Evolutionary conservation across 352 stramenopile genomes (phyloP), one percentile per base, ranked within the genome.

Genomic region (Pythium periplocum): DNA sequence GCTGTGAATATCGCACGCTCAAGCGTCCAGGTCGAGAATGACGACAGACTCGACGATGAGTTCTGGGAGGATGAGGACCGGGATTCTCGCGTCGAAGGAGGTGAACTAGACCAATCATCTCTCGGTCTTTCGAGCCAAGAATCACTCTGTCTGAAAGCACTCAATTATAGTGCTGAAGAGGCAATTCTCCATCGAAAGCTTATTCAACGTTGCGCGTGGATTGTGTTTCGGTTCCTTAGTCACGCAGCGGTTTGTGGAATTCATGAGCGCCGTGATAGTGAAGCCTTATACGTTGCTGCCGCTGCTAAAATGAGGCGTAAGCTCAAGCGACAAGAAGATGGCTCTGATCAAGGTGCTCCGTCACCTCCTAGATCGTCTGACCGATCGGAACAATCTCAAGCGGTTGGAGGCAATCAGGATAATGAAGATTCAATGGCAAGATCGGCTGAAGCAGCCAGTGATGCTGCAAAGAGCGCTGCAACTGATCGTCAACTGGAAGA

Each of bases 171-270:
- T 41, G 87, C 76, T 10, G 78, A 90, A 37, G 78, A 92, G 32
- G 61, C 78, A 6, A 70, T 93, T 39, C 55, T 95, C 10, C 59
- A 86, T 55, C 64, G 69, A n/a, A 89, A 89, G 51, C 77, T 87
- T 43, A 82, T 79, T 1, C 73, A 70, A 55, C 68, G 62, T 38
- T 90, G 80, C 30, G 82, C 84, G 4, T 93, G 82, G 82, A 75
- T 92, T 38, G 77, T 93, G 30, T 95, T 95, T 45, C 75, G 80
- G 1, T 90, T 93, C 55, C 66, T 95, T 26, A 72, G 78, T 4
- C 81, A 77, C 6, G 77, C 84, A 5, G 78, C 75, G 2, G 85
- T 95, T 11, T 85, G 73, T 37, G 84, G 78, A 10, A 74, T 75
- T 33, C 68, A 85, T 34, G 83, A 92, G 46, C 70, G 84, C 8